Base-by-base conservation (phyloP, 768 basidiomycete genomes). In the Macrolepiota dolichaula region DNA sequence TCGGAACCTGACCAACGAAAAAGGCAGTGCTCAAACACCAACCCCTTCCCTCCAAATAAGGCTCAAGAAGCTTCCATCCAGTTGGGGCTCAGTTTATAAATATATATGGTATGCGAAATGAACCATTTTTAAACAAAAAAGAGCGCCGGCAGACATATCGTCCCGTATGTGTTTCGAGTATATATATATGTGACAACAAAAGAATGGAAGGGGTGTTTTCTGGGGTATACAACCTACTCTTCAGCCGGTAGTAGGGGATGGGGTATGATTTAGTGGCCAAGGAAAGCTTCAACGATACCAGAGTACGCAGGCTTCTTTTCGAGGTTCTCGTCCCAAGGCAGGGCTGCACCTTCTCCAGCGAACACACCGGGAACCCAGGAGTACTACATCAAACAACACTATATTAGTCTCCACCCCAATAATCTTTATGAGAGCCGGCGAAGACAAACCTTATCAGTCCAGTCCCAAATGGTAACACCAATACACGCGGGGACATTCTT, bases 381-480 rank as follows among this genome's bases (percentile, higher is more conserved):
- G 62, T 76, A 78, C 74, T 72, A 60, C 11, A 15, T 3, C n/a
- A 59, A 19, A 27, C 13, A n/a, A 27, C 13, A n/a, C 46, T 27
- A 42, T 19, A 55, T 55, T 32, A 61, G 50, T 44, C 15, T 55
- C 38, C 51, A 49, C 42, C n/a, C 29, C 24, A 51, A 37, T 24
- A 36, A 27, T 25, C 2, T n/a, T n/a, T 13, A 42, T 42, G 29
- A 44, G 42, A n/a, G 53, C 13, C 6, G 35, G 44, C 22, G 32
- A 13, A n/a, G 12, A 54, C 65, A n/a, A 22, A 71, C 74, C 70
- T 77, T 76, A 58, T 79, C 77, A 36, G 76, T 77, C 62, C 67
- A 76, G 61, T 77, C 78, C 78, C 78, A 79, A 29, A 78, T 67
- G 0, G 78, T 78, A 19, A 80, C 70, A 27, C 78, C 78, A 62